phyloP scores from a whole-genome alignment of 768 basidiomycete genomes.

The Suillus subluteus region DNA sequence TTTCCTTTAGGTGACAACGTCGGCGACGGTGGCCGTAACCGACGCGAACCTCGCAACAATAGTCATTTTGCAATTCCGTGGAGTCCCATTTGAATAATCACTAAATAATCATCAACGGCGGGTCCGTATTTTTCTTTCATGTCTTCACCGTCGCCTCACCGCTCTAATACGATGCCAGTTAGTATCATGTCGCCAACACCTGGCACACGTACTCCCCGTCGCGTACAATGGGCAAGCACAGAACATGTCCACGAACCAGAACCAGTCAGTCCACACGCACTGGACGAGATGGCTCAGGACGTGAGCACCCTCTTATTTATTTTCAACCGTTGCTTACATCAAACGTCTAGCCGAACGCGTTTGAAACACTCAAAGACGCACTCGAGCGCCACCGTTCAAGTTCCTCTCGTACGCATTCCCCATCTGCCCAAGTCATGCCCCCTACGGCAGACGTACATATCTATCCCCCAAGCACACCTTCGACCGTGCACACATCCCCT shows the following conservation, averaged over 20 bases:
- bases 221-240: conserved; percentile 53
- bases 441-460: conserved; percentile 11
- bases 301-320: conserved; percentile 38
- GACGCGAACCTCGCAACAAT: background rate
- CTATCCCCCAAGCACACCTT: conserved; percentile 13
- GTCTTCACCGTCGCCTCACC: conserved; percentile 6
- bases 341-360: conserved; percentile 37
- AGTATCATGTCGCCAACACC: conserved; percentile 24
- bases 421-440: background rate
- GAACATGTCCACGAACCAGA: conserved; percentile 22
- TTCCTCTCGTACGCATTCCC: conserved; percentile 24
- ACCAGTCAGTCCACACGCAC: conserved; percentile 25
- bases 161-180: conserved; percentile 15
- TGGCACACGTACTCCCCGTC: conserved; percentile 51
- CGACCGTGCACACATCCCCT: conserved; percentile 16
- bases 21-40: background rate
- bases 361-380: conserved; percentile 47
- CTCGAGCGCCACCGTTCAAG: conserved; percentile 50
- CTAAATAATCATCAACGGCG: background rate
- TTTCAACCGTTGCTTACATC: conserved; percentile 4
- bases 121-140: background rate
- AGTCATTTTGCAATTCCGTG: background rate
- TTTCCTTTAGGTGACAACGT: background rate
- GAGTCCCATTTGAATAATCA: background rate
- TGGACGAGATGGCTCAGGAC: conserved; percentile 6